Evolutionary conservation across 495 filamentous ascomycete genomes (phyloP).

Genomic region (Parachaetomium inaequale): DNA sequence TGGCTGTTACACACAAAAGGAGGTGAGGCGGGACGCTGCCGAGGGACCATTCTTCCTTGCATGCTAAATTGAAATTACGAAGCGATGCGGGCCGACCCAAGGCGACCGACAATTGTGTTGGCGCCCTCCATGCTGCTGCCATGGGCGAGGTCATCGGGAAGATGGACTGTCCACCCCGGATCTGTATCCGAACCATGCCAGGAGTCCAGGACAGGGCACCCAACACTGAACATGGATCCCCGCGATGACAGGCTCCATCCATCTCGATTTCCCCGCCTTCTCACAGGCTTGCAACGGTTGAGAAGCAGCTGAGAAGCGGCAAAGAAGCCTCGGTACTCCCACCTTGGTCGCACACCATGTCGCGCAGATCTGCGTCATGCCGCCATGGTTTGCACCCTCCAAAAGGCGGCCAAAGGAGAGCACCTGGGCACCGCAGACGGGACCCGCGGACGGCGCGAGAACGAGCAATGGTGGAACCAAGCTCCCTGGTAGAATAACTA

Average conservation of each 20-base stretch:
- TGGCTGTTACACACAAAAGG: neutral
- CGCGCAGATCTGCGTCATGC: too few relatives aligned
- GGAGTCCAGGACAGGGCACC: neutral
- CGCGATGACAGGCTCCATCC: neutral
- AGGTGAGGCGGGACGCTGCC: neutral
- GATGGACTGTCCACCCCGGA: too few relatives aligned
- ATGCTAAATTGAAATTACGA: too few relatives aligned
- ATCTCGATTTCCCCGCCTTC: conserved; percentile 10
- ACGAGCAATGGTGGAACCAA: neutral
- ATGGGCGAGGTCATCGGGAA: too few relatives aligned
- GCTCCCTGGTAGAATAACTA: neutral
- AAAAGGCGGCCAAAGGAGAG: neutral
- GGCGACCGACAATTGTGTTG: too few relatives aligned
- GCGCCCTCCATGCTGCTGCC: too few relatives aligned
- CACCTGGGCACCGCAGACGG: neutral
- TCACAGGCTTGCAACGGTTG: neutral
- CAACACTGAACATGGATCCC: neutral
- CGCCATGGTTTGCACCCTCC: neutral
- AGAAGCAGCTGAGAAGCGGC: neutral
- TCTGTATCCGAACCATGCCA: neutral
- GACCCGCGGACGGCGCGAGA: neutral
- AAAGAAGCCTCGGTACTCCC: conserved; percentile 16
- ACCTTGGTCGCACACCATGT: neutral
- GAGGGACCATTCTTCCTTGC: too few relatives aligned
- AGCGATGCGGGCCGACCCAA: too few relatives aligned